Conservation (phyloP, 164 flowering plant genomes). For the Stephania japonica region DNA sequence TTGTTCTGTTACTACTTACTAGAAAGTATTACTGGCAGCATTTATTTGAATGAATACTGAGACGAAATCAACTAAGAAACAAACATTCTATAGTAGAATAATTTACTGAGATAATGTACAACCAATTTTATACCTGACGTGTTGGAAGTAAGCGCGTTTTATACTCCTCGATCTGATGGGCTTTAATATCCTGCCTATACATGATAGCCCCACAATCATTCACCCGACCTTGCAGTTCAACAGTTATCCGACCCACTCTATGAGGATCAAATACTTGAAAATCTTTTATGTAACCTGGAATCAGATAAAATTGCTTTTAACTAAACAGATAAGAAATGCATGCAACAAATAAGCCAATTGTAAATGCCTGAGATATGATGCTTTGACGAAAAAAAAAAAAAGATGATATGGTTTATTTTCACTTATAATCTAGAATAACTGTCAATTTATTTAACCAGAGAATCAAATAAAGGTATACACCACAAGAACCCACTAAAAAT, state of each 20-base stretch:
- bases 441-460: neutral
- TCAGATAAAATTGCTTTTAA: neutral
- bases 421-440: neutral
- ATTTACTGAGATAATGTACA: neutral
- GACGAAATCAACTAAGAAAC: neutral
- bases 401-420: neutral
- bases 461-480: neutral
- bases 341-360: neutral
- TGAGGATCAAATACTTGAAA: constrained; percentile 52
- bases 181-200: constrained; percentile 74
- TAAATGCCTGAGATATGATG: too few relatives aligned
- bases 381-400: too few relatives aligned
- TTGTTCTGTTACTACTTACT: neutral
- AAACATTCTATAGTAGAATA: neutral
- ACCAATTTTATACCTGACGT: constrained; percentile 40
- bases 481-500: too few relatives aligned
- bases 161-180: constrained; percentile 52
- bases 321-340: neutral
- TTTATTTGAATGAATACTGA: neutral
- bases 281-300: constrained; percentile 43
- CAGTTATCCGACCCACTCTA: constrained; percentile 75
- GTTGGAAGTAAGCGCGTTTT: constrained; percentile 57
- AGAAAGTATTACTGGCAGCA: neutral
- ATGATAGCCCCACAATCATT: constrained; percentile 67
- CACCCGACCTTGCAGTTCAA: constrained; percentile 71